Evolutionary conservation across 768 basidiomycete genomes (phyloP).

Genomic region (Lactarius sanguifluus): DNA sequence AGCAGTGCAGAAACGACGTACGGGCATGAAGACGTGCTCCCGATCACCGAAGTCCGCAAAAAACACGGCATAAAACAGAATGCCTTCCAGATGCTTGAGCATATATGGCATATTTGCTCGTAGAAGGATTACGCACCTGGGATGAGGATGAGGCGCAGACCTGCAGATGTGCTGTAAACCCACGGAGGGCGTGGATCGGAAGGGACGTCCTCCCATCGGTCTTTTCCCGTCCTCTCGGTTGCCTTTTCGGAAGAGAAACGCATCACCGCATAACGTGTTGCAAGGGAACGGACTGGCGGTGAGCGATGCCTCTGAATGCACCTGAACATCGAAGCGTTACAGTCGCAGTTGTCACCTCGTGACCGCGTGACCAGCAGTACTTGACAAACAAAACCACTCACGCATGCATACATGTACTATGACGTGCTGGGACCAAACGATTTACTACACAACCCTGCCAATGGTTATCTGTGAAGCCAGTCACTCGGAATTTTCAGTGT

Average conservation of each 20-base stretch:
- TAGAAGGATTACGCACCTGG: slow-evolving; percentile 22
- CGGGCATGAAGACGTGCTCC: slow-evolving; percentile 33
- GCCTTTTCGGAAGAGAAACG: slow-evolving; percentile 5
- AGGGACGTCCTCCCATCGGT: slow-evolving; percentile 14
- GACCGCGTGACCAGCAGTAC: too few relatives aligned
- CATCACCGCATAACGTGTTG: slow-evolving; percentile 6
- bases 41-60: slow-evolving; percentile 31
- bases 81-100: slow-evolving; percentile 8
- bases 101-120: neutral
- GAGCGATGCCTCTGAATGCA: neutral
- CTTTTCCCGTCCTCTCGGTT: slow-evolving; percentile 6
- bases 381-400: too few relatives aligned
- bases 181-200: slow-evolving; percentile 59
- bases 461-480: too few relatives aligned
- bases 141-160: slow-evolving; percentile 23
- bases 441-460: too few relatives aligned
- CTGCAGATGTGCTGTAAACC: slow-evolving; percentile 43
- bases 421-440: too few relatives aligned
- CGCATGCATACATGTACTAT: too few relatives aligned
- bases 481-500: too few relatives aligned
- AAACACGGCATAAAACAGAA: slow-evolving; percentile 30
- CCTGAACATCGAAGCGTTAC: slow-evolving; percentile 13
- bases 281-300: slow-evolving; percentile 1
- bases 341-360: too few relatives aligned
- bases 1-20: slow-evolving; percentile 12